These are phyloP conservation scores for Mycena sanguinolenta DNA, from an alignment of 768 basidiomycete genomes.

Conservation along the genomic window DNA sequence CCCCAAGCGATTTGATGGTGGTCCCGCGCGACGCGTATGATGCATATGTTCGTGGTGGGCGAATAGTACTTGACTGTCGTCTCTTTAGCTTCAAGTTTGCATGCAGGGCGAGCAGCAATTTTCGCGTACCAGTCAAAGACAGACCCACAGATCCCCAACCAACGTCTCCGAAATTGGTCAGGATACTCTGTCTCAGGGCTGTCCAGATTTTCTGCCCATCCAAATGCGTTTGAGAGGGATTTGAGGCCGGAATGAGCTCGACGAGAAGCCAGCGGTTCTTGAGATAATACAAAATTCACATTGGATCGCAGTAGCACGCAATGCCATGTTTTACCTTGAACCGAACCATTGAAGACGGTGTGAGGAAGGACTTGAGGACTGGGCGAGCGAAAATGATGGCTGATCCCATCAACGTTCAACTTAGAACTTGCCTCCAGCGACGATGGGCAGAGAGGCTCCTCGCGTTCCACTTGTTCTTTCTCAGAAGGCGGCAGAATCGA, in stretches of 20 bases:
- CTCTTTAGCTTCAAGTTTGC: slow-evolving; percentile 20
- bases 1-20: slow-evolving; percentile 87
- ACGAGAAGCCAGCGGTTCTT: slow-evolving; percentile 93
- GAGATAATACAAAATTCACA: slow-evolving; percentile 6
- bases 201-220: slow-evolving; percentile 77
- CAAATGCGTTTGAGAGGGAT: slow-evolving; percentile 43
- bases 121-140: slow-evolving; percentile 73
- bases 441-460: background rate
- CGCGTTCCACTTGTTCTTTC: background rate
- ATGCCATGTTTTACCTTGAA: slow-evolving; percentile 71
- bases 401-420: background rate
- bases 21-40: slow-evolving; percentile 87
- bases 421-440: background rate
- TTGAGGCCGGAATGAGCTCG: slow-evolving; percentile 75
- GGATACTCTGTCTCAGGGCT: slow-evolving; percentile 77
- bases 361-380: too few species aligned
- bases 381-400: too few species aligned
- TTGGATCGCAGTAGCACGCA: background rate
- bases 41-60: slow-evolving; percentile 84
- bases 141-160: slow-evolving; percentile 88
- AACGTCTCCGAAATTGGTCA: slow-evolving; percentile 83
- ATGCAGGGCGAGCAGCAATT: background rate
- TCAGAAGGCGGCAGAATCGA: background rate
- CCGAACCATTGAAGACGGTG: too few species aligned
- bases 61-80: slow-evolving; percentile 89